phyloP scores from a whole-genome alignment of 352 stramenopile genomes.

The Phytophthora kernoviae region DNA sequence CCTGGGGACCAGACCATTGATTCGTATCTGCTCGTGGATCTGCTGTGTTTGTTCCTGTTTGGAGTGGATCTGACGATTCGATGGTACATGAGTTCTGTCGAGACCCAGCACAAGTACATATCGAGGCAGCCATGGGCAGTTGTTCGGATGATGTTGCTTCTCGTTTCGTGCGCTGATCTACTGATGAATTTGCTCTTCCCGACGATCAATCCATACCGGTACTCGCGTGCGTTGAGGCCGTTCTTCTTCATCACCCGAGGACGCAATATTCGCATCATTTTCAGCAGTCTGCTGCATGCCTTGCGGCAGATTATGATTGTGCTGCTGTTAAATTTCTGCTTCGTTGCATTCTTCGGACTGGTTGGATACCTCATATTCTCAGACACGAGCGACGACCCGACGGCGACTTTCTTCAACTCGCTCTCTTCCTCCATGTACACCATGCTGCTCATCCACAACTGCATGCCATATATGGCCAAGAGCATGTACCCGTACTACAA shows the following conservation, averaged over 20 bases:
- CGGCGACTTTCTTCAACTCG: conserved; percentile 69
- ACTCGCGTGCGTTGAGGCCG: conserved; percentile 65
- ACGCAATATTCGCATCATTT: conserved; percentile 86
- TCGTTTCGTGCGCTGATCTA: conserved; percentile 62
- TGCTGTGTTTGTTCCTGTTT: conserved; percentile 71
- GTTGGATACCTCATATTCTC: conserved; percentile 82
- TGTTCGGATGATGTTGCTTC: conserved; percentile 61
- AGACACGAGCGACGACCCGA: conserved; percentile 54
- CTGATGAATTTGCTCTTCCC: conserved; percentile 51
- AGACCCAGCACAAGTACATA: conserved; percentile 80
- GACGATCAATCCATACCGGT: conserved; percentile 62
- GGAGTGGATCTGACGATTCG: conserved; percentile 67
- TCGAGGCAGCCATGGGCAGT: conserved; percentile 79
- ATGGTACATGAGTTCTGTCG: conserved; percentile 85
- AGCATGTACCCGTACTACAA: conserved; percentile 86
- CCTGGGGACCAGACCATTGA: conserved; percentile 54
- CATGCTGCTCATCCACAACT: conserved; percentile 84
- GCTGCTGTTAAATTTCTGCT: conserved; percentile 69
- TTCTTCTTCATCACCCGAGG: conserved; percentile 84
- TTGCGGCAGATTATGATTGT: conserved; percentile 76
- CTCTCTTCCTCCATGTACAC: conserved; percentile 80
- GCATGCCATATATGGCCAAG: conserved; percentile 80
- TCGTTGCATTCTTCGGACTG: conserved; percentile 81
- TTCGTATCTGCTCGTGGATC: conserved; percentile 62
- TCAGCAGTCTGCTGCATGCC: conserved; percentile 79